Evolutionary conservation across 345 rosid species (phyloP).

Genomic region (Eucalyptus cladocalyx): DNA sequence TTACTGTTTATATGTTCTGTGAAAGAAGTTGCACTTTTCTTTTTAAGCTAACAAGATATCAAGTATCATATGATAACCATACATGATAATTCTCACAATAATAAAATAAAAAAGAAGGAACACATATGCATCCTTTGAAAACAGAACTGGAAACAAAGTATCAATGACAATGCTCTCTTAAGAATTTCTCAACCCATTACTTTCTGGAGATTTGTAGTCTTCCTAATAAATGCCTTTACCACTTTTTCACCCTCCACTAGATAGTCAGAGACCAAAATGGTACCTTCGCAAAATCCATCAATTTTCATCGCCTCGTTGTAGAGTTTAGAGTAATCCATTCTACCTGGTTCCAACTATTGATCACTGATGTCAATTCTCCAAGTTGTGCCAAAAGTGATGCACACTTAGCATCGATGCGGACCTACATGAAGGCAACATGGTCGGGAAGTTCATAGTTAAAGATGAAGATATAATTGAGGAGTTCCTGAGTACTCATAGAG

Average conservation of each 20-base stretch:
- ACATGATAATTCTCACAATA: neutral
- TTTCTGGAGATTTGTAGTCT: neutral
- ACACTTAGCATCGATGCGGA: neutral
- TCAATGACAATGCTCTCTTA: too few species aligned
- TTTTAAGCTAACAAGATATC: neutral
- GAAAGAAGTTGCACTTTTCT: neutral
- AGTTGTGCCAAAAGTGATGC: neutral
- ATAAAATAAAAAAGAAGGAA: neutral
- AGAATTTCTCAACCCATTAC: neutral
- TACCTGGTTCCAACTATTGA: fast-evolving
- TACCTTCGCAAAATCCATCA: neutral
- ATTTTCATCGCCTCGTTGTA: neutral
- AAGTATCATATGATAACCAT: neutral
- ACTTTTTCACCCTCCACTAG: neutral
- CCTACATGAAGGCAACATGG: neutral
- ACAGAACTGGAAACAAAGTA: neutral
- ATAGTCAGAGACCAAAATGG: neutral
- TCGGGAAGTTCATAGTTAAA: neutral
- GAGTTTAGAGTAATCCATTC: neutral
- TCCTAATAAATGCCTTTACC: neutral
- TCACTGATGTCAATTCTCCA: neutral
- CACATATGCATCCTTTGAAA: neutral
- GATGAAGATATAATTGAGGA: neutral
- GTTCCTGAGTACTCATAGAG: neutral
- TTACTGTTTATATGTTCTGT: neutral